Base-by-base conservation (phyloP, 805 yeast genomes). In the Suhomyces prunicola region DNA sequence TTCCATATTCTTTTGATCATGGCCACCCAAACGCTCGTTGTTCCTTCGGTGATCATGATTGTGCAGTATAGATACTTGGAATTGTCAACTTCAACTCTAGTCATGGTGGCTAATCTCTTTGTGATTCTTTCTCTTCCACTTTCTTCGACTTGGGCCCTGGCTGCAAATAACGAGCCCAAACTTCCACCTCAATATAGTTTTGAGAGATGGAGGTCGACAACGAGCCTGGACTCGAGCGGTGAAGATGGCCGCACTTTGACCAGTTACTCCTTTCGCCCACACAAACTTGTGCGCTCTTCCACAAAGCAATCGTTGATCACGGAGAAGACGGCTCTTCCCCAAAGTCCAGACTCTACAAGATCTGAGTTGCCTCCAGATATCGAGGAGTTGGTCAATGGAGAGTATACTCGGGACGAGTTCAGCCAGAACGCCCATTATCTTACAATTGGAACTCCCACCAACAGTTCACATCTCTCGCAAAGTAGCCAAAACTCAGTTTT, bases 131-230 rank as follows among this genome's bases (percentile, higher is more conserved):
- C 92, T 3, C 73, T 91, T 50, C 97, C 97, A 0, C 68, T 92
- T 47, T 84, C 96, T 0, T 83, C 96, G 0, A 80, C 91, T 80
- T 91, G 97, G 97, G 96, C 97, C 0, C 74, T 86, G 4, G 74
- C 90, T 2, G 77, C 86, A 1, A 84, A 85, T 60, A 81, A 81
- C 52, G 63, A 48, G 77, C 1, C 55, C 63, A 2, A 15, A 9
- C 13, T 19, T 27, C 22, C 42, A 17, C 5, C 24, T 17, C 42
- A 39, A 3, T 39, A 39, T 12, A 19, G 13, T 19, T 39, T 39
- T 24, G 13, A 12, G 13, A 39, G 24, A 39, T 19, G 24, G 42
- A 17, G 19, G 19, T 39, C 42, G 8, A 17, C 8, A 1, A 39
- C 24, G 13, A 17, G 6, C 42, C 31, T 44, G 15, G 41, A 44